Evolutionary conservation across 441 rosid genomes (phyloP).

Genomic region (Breynia disticha): DNA sequence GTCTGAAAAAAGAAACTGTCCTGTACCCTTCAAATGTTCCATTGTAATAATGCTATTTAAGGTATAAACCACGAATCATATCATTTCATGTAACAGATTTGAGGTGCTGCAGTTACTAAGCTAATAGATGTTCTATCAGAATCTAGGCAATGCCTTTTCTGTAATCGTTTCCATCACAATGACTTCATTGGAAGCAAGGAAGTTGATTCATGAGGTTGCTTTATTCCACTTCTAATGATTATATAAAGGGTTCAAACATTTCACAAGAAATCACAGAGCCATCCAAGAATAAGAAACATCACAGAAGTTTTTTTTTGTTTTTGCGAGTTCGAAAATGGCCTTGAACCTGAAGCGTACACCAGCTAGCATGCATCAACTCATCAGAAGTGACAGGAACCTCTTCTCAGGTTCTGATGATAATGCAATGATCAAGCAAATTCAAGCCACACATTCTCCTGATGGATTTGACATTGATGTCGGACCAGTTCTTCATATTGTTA

Average conservation of each 20-base stretch:
- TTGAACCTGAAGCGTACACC: constrained; percentile 6
- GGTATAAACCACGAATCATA: not conserved
- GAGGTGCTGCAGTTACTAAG: constrained; percentile 8
- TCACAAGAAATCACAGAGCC: constrained; percentile 11
- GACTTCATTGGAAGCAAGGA: constrained; percentile 55
- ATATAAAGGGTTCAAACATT: constrained; percentile 24
- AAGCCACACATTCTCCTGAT: constrained; percentile 42
- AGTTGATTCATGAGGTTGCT: constrained; percentile 38
- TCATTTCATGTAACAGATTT: constrained; percentile 2
- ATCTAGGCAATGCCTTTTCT: not conserved
- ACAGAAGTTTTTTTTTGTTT: constrained; percentile 17
- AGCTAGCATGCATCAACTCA: not conserved
- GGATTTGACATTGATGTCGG: constrained; percentile 31
- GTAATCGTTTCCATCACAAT: constrained; percentile 13
- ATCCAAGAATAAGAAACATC: constrained; percentile 9
- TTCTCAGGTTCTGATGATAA: constrained; percentile 40
- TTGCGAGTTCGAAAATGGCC: constrained; percentile 12
- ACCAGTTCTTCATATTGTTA: constrained; percentile 34
- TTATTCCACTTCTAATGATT: constrained; percentile 16
- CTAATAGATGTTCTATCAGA: not conserved
- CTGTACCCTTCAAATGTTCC: not conserved
- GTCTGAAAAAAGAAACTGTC: not conserved
- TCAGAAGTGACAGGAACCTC: not conserved
- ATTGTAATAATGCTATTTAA: not conserved
- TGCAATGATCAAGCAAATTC: constrained; percentile 40